Evolutionary conservation across 352 stramenopile genomes (phyloP), one percentile per base, ranked within the genome.

Genomic region (Saprolegnia diclina): DNA sequence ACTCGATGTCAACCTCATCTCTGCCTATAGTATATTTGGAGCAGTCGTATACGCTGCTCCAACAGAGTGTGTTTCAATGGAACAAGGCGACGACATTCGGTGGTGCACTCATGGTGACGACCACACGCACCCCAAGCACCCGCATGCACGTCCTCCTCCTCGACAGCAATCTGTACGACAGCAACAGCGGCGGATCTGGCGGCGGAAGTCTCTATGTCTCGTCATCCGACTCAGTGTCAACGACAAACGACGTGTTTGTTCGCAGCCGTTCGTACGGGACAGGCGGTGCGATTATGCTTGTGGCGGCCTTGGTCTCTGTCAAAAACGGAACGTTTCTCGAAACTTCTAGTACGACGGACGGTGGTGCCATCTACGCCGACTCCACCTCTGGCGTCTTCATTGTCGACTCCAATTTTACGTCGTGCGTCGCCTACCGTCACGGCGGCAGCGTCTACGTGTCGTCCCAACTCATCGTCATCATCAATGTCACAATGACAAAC

Each of bases 141-240:
- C 7, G n/a, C 7, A 21, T 54, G n/a, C n/a, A n/a, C 19, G n/a
- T 26, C 46, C 7, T 26, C 7, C 5, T 22, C 5, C 29, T 61
- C 29, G 53, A 40, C 11, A 6, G 10, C 11, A 61, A 61, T 42
- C 11, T 19, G 9, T 40, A 37, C 32, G 19, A 18, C 19, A n/a
- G 37, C 16, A 40, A 61, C 32, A 4, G 11, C 1, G 53, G 19
- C 16, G 18, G 19, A n/a, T 14, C n/a, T n/a, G n/a, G 0, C 16
- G 53, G 53, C 10, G 57, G 57, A 22, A 29, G 32, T 9, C 19
- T 65, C 19, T 48, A 56, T 56, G 56, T 65, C 19, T 11, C 7
- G 7, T 52, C 57, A 13, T 54, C 21, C n/a, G 56, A 65, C 44
- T 10, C 19, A 4, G 7, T 65, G 5, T 11, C 6, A 6, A n/a